Conservation (phyloP, 441 rosid genomes). For the Populus hybrid region DNA sequence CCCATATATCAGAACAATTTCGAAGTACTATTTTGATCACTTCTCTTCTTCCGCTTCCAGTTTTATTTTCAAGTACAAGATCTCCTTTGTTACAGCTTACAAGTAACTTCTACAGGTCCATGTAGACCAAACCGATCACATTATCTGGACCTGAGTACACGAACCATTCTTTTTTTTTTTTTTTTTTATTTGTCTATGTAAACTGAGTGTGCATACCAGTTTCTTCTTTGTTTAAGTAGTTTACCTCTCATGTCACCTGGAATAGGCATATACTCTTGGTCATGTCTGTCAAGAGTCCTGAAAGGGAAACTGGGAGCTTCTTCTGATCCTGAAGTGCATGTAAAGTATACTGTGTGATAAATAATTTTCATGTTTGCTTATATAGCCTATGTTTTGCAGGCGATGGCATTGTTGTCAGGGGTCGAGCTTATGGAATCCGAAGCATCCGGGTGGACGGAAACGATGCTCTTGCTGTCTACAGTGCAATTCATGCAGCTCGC, state of each 20-base stretch:
- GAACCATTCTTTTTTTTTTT: too few species aligned
- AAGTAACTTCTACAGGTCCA: neutral
- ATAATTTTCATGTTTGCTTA: neutral
- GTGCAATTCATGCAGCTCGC: slow-evolving; percentile 66
- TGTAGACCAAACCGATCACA: too few species aligned
- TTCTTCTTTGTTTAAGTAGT: neutral
- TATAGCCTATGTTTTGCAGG: slow-evolving; percentile 34
- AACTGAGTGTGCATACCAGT: too few species aligned
- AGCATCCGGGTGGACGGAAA: slow-evolving; percentile 95
- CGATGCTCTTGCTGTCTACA: slow-evolving; percentile 85
- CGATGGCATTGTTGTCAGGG: slow-evolving; percentile 83
- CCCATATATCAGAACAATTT: slow-evolving; percentile 81
- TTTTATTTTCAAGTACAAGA: neutral
- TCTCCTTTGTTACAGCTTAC: neutral
- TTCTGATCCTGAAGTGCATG: too few species aligned
- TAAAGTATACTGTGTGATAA: too few species aligned
- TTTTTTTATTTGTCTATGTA: too few species aligned
- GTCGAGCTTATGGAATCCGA: slow-evolving; percentile 74
- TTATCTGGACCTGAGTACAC: too few species aligned
- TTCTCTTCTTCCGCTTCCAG: neutral
- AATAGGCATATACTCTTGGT: too few species aligned
- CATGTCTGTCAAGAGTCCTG: too few species aligned
- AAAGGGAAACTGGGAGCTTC: too few species aligned
- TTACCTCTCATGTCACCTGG: neutral
- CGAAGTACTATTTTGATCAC: slow-evolving; percentile 49